Conservation (phyloP, 257 asterid species). For the Forsythia suspensa region DNA sequence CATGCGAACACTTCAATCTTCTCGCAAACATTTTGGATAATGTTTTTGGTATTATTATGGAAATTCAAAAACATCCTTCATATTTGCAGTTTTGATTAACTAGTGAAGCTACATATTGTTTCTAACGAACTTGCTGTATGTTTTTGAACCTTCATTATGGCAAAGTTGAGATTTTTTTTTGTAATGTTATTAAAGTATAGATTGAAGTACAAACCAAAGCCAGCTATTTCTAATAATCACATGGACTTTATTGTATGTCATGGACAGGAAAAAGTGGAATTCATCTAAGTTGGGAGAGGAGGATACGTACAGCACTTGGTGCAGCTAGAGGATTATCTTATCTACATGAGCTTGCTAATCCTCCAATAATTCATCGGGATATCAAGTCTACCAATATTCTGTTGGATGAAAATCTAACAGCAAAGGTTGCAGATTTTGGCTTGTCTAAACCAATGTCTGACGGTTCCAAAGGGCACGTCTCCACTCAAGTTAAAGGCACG, state of each 20-base stretch:
- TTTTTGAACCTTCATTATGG: neutral
- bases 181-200: neutral
- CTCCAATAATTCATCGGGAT: conserved; percentile 93
- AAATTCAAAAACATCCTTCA: neutral
- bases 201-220: neutral
- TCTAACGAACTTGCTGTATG: neutral
- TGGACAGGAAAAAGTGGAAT: conserved; percentile 68
- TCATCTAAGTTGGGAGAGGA: conserved; percentile 84
- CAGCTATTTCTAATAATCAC: neutral
- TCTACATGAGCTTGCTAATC: conserved; percentile 87
- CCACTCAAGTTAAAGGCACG: conserved; percentile 98
- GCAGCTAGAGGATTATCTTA: conserved; percentile 95
- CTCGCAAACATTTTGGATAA: neutral
- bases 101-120: neutral
- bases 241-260: neutral
- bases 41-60: neutral
- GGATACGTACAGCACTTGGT: conserved; percentile 75
- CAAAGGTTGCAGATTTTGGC: conserved; percentile 95
- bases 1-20: neutral
- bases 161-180: neutral
- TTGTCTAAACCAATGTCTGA: conserved; percentile 87
- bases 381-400: conserved; percentile 82
- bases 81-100: neutral
- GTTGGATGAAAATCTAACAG: conserved; percentile 79
- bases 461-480: conserved; percentile 78